phyloP scores from a whole-genome alignment of 2,329 filamentous ascomycete species.

The Verticillium dahliae region DNA sequence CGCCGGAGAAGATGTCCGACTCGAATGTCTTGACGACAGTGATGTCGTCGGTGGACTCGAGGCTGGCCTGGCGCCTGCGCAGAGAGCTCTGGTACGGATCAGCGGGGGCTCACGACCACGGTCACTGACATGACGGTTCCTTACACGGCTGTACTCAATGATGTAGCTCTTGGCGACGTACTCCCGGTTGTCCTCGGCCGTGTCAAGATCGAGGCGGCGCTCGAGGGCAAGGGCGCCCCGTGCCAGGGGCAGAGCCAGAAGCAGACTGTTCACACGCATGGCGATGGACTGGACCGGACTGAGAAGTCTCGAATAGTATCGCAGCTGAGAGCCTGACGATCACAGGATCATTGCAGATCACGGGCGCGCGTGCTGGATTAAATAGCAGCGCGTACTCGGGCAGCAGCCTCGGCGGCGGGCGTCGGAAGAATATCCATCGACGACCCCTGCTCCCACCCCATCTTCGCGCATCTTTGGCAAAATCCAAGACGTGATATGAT shows the following conservation, averaged over 20 bases:
- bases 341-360: neutral
- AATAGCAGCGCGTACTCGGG: neutral
- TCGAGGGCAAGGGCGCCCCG: slow-evolving; percentile 1
- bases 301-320: neutral
- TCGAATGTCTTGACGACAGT: slow-evolving; percentile 4
- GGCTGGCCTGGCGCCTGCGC: neutral
- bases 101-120: neutral
- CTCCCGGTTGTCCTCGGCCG: neutral
- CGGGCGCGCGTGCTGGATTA: neutral
- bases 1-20: slow-evolving; percentile 25
- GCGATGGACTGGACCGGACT: neutral
- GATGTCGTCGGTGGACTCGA: slow-evolving; percentile 3
- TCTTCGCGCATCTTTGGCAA: neutral
- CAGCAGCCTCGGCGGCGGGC: neutral
- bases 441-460: neutral
- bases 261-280: slow-evolving; percentile 1
- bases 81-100: neutral
- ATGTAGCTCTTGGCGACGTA: slow-evolving; percentile 6
- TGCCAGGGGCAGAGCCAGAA: slow-evolving; percentile 2
- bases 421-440: neutral
- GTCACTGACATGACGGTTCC: neutral
- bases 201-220: neutral
- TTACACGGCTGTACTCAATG: slow-evolving; percentile 6
- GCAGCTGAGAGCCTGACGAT: neutral
- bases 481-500: neutral